Evolutionary conservation across 2,329 filamentous ascomycete genomes (phyloP), one percentile per base, ranked within the genome.

Genomic region (Orbilia oligospora): DNA sequence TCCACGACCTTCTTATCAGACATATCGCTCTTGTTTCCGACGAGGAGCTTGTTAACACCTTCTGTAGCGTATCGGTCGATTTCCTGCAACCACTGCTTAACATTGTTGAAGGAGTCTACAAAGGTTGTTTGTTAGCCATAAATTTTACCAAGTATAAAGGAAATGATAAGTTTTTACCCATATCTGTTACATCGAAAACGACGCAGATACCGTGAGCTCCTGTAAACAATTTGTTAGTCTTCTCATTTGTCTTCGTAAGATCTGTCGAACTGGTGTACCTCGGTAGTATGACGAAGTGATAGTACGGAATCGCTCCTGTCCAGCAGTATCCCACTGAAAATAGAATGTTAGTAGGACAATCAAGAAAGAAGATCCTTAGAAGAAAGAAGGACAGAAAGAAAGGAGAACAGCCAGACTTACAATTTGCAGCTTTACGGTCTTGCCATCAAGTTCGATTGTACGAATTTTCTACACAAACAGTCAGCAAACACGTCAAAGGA

Each of bases 11-110:
- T 99, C 92, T 99, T 99, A 88, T 99, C 96, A 78, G 95, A 91
- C 94, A 99, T 98, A 92, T 99, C 96, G 87, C 94, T 97, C 92
- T 99, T 99, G 92, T 99, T 99, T 84, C 96, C 96, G 80, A 99
- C 95, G 80, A 99, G 91, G 82, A 99, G 90, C 90, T 99, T 99
- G 91, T 99, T 99, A 84, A 99, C 96, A 81, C 96, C 96, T 87
- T 99, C 96, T 82, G 96, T 99, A 83, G 96, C 96, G 84, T 99
- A 98, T 86, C 96, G 91, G 88, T 99, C 96, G 83, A 99, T 99
- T 88, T 99, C 96, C 87, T 99, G 96, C 80, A 99, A 90, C 96
- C 96, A 99, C 89, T 99, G 96, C 92, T 99, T 98, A 84, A 99
- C 96, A 88, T 98, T 99, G 91, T 99, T 98, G 93, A 99, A 99